A percentile compares a stretch with the other conserved stretches of the same genome.
Conservation (phyloP, 768 basidiomycete species). For the Trametopsis cervina region DNA sequence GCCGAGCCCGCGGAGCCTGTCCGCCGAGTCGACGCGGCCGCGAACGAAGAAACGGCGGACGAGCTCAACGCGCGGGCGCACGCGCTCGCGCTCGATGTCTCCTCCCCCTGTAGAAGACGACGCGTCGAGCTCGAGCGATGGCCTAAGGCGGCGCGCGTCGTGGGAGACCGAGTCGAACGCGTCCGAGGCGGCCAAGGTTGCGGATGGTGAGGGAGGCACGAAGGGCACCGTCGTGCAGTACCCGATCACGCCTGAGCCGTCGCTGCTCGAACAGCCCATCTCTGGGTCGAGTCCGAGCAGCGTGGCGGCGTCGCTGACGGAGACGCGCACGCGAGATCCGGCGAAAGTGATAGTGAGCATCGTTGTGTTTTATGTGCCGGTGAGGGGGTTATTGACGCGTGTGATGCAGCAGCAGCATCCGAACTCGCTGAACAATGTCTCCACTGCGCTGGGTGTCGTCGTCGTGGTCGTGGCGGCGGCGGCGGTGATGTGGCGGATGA, state of each 20-base stretch:
- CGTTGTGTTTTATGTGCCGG: background rate
- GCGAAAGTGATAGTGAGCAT: conserved; percentile 19
- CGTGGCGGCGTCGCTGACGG: conserved; percentile 15
- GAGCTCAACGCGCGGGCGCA: conserved; percentile 32
- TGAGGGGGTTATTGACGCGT: background rate
- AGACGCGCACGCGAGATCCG: conserved; percentile 16
- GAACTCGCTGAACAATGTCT: conserved; percentile 27
- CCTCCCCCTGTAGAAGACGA: conserved; percentile 22
- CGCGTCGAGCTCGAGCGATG: conserved; percentile 5
- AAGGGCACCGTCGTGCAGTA: conserved; percentile 13
- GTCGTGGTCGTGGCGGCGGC: conserved; percentile 63
- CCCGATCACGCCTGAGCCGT: conserved; percentile 24
- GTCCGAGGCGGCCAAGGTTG: conserved; percentile 11
- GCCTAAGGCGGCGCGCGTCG: conserved; percentile 17
- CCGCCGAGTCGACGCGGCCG: conserved; percentile 45
- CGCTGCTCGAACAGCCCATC: conserved; percentile 22
- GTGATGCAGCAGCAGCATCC: conserved; percentile 14
- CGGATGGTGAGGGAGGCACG: background rate
- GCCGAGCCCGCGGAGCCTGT: conserved; percentile 67
- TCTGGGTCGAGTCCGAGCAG: conserved; percentile 12
- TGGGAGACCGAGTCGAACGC: conserved; percentile 20
- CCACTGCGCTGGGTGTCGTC: conserved; percentile 55
- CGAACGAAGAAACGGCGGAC: conserved; percentile 18
- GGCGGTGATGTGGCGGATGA: conserved; percentile 69
- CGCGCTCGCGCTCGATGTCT: conserved; percentile 27